Conservation (phyloP, 257 asterid genomes). For the Mentha longifolia region DNA sequence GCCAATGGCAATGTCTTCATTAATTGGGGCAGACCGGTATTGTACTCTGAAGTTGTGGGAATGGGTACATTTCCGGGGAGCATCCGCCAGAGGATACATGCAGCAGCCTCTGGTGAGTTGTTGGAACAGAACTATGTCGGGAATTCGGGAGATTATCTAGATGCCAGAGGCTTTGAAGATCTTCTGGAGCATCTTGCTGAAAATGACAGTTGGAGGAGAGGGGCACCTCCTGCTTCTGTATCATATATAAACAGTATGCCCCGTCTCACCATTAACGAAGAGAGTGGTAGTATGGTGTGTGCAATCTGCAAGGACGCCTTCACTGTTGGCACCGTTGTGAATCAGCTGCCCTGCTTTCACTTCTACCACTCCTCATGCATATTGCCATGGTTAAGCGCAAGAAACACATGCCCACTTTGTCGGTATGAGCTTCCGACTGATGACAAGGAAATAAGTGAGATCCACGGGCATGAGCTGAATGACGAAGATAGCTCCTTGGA, state of each 20-base stretch:
- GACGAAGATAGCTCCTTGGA: slow-evolving; percentile 42
- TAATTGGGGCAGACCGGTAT: slow-evolving; percentile 43
- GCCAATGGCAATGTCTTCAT: slow-evolving; percentile 33
- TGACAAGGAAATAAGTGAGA: slow-evolving; percentile 57
- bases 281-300: slow-evolving; percentile 55
- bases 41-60: slow-evolving; percentile 45
- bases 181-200: slow-evolving; percentile 67
- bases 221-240: slow-evolving; percentile 81
- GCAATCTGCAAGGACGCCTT: slow-evolving; percentile 93
- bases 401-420: slow-evolving; percentile 95
- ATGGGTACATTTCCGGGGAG: slow-evolving; percentile 33
- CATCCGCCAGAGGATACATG: slow-evolving; percentile 39
- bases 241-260: slow-evolving; percentile 63
- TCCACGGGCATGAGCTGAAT: slow-evolving; percentile 35
- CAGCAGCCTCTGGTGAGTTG: slow-evolving; percentile 31
- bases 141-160: slow-evolving; percentile 52
- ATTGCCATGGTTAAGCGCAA: slow-evolving; percentile 78
- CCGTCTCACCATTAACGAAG: slow-evolving; percentile 48
- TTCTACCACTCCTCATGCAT: slow-evolving; percentile 84
- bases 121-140: slow-evolving; percentile 43
- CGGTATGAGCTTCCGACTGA: slow-evolving; percentile 92
- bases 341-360: slow-evolving; percentile 83
- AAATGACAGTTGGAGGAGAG: slow-evolving; percentile 61
- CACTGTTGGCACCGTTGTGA: slow-evolving; percentile 59
- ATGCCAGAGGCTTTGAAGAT: slow-evolving; percentile 55